Evolutionary conservation across 331 rosid species (phyloP).

Genomic region (Cydonia oblonga): DNA sequence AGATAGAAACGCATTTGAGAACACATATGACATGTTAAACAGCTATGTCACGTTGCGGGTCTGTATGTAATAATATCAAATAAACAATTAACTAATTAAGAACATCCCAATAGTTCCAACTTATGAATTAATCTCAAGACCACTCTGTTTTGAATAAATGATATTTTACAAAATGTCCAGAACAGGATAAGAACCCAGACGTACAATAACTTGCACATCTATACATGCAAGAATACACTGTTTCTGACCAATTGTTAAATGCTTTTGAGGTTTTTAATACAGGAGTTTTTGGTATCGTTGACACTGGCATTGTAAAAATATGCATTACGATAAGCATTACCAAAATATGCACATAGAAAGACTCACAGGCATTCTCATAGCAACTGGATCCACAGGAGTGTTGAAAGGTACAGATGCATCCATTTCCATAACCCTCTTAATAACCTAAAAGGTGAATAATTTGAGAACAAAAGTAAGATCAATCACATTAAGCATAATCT

Average conservation of each 20-base stretch:
- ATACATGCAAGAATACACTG: neutral
- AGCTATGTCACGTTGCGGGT: neutral
- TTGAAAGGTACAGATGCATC: conserved; percentile 77
- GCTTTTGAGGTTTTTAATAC: neutral
- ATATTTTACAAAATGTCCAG: neutral
- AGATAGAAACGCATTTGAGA: neutral
- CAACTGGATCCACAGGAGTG: conserved; percentile 70
- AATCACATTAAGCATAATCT: neutral
- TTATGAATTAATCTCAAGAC: neutral
- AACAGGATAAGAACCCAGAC: neutral
- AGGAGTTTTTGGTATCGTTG: neutral
- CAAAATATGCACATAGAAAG: neutral
- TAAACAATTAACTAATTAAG: neutral
- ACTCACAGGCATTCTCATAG: conserved; percentile 70
- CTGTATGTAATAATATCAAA: neutral
- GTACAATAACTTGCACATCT: neutral
- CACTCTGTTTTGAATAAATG: neutral
- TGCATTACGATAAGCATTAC: too few relatives aligned
- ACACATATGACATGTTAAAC: neutral
- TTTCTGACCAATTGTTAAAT: neutral
- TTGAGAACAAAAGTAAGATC: neutral
- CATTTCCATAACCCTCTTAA: conserved; percentile 78
- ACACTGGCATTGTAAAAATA: neutral
- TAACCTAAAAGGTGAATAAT: conserved; percentile 27
- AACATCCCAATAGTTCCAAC: neutral